Evolutionary conservation across 2,329 filamentous ascomycete species (phyloP), one percentile per base, ranked within the genome.

Genomic region (Aphanoascus verrucosus): DNA sequence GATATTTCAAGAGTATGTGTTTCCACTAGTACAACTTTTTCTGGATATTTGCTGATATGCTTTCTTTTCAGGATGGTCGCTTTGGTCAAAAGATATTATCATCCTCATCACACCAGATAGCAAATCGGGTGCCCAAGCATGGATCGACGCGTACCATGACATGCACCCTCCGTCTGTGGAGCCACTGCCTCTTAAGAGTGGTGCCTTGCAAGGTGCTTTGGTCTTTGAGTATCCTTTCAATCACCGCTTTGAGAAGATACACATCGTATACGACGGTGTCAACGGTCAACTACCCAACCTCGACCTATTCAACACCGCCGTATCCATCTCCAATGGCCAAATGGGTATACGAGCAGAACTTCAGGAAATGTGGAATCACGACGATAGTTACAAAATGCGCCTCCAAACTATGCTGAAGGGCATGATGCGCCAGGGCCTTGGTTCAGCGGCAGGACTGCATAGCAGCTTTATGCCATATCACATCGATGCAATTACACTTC

Each of bases 41-140:
- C 11, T 53, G 19, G 5, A 28, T 38, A 11, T 12, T 20, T 43
- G 19, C 50, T 52, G 47, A 50, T 38, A 38, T 15, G 34, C 17
- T 38, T 19, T 40, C 42, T 28, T 54, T 43, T 28, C 48, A 83
- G 81, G 85, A 61, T 98, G 93, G 93, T 96, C 89, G 51, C 77
- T 98, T 28, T 98, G 93, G 93, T 96, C 90, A 55, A 98, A 98
- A 70, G 93, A 98, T 67, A 95, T 98, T 60, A 91, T 98, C 55
- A 82, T 98, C 61, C 72, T 98, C 5, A 79, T 98, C 45, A 84
- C 93, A 0, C 84, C 87, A 0, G 93, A 98, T 69, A 94, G 88
- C 67, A 85, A 84, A 55, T 85, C 87, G 9, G 93, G 91, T 0
- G 88, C 89, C 0, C 90, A 97, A 67, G 93, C 93, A 20, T 98